Base-by-base conservation (phyloP, 1,284 basidiomycete species). In the Porodaedalea pini region DNA sequence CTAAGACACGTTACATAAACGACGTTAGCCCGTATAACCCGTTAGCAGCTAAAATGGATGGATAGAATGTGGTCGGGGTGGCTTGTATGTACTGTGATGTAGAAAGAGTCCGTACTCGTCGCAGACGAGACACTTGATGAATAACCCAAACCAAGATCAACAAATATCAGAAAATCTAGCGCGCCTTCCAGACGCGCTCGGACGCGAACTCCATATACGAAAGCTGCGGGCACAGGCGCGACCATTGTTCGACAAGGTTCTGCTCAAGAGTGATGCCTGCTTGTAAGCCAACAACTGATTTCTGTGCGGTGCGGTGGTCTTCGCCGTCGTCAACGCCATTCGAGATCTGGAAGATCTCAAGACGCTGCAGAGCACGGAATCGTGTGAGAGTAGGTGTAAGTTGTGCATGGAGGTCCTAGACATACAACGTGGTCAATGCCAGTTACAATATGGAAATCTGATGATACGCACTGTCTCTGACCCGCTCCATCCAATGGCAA, bases 401-500 rank as follows among this genome's bases (percentile, higher is more conserved):
- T 50, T 59, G 57, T 3, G 32, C 21, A n/a, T 55, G 48, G 27
- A 59, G 52, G 13, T 51, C 53, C 57, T 59, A 25, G 43, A 39
- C 11, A 44, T n/a, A 27, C 8, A 47, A 17, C 3, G 6, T 25
- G 3, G 13, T 19, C 2, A 23, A 21, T 7, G 29, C 29, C 31
- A 48, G 27, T 25, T 21, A 39, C 15, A n/a, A 36, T 37, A 48
- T n/a, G 27, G 19, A 23, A 37, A n/a, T 31, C 3, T 5, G 15
- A 13, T 36, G 36, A 27, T 3, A 49, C 58, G 10, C 47, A 59
- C 58, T 3, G 31, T 47, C 8, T 56, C 54, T 17, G 47, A 45
- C 8, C 58, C 58, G 17, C 37, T 48, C 58, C 58, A 60, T 3
- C 58, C 54, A 15, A 60, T 50, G 5, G 37, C 49, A 32, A 60